A percentile compares a stretch with the other conserved stretches of the same genome.
phyloP scores from a whole-genome alignment of 163 green algal genomes.

The Scenedesmus sp. region DNA sequence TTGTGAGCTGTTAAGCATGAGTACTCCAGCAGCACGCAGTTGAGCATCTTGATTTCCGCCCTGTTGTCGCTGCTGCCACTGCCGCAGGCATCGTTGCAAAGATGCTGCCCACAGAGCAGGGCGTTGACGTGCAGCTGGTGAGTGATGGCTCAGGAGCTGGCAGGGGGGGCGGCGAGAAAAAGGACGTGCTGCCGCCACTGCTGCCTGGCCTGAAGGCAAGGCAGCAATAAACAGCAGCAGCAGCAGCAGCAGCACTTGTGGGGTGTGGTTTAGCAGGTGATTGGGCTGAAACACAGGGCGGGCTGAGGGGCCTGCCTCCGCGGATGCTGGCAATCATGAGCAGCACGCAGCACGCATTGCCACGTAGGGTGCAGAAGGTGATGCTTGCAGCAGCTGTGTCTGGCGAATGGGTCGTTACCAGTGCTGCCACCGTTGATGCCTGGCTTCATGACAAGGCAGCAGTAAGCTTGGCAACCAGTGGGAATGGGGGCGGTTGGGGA shows the following conservation, averaged over 20 bases:
- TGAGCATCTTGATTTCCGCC: no score
- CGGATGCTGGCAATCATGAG: no score
- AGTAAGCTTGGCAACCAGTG: no score
- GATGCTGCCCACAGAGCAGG: slow-evolving; percentile 39
- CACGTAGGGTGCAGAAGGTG: background rate
- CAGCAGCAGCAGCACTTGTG: slow-evolving; percentile 5
- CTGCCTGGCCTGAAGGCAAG: slow-evolving; percentile 86
- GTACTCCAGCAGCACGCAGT: no score
- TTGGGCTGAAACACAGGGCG: no score
- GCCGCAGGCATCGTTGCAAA: slow-evolving; percentile 40
- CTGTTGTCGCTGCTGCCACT: background rate
- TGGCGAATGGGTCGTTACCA: slow-evolving; percentile 63
- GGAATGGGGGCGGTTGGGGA: no score
- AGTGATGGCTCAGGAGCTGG: slow-evolving; percentile 86
- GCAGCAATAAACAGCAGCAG: slow-evolving; percentile 66
- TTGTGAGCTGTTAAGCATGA: no score
- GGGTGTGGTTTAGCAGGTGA: no score
- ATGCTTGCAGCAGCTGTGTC: no score
- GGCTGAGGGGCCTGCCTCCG: no score
- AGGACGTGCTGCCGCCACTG: slow-evolving; percentile 89
- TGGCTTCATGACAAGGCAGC: slow-evolving; percentile 80
- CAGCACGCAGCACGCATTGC: no score
- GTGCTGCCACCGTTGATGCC: slow-evolving; percentile 90
- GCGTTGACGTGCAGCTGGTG: slow-evolving; percentile 80
- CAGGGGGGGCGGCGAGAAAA: slow-evolving; percentile 75